A percentile compares a stretch with the other conserved stretches of the same genome.
These are phyloP conservation scores for Exophiala sp. DNA, from an alignment of 2,329 filamentous ascomycete genomes.

Conservation along the genomic window DNA sequence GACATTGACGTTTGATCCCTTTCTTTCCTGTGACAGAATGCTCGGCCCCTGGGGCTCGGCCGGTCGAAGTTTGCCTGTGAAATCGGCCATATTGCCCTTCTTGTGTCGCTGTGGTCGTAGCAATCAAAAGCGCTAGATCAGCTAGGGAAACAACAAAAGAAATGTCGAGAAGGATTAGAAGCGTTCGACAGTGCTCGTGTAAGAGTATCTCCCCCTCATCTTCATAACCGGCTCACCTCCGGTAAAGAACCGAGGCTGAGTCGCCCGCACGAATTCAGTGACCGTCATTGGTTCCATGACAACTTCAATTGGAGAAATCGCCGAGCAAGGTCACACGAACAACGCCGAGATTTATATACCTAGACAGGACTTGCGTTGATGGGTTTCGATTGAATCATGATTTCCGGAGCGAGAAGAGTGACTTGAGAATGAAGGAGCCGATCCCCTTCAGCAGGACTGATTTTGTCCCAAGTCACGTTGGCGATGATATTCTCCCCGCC, in stretches of 20 bases:
- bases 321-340: not conserved
- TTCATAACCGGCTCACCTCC: slow-evolving; percentile 34
- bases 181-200: not conserved
- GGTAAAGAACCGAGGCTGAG: not conserved
- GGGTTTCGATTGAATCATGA: not conserved
- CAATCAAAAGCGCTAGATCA: slow-evolving; percentile 38
- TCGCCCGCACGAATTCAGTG: slow-evolving; percentile 1
- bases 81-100: slow-evolving; percentile 40
- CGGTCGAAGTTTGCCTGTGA: slow-evolving; percentile 49
- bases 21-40: slow-evolving; percentile 46
- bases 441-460: slow-evolving; percentile 25
- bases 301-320: not conserved
- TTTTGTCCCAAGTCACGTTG: slow-evolving; percentile 32
- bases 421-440: slow-evolving; percentile 12
- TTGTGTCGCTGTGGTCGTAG: slow-evolving; percentile 40
- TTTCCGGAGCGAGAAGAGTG: not conserved
- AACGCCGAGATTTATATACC: no score
- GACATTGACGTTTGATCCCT: slow-evolving; percentile 42
- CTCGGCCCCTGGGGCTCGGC: slow-evolving; percentile 44
- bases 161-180: not conserved
- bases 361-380: not conserved
- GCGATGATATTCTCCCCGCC: slow-evolving; percentile 33
- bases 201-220: slow-evolving; percentile 34
- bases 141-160: not conserved
- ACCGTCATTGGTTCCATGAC: slow-evolving; percentile 14